Conservation (phyloP, 2,329 filamentous ascomycete genomes). For the Pseudogymnoascus sp. region DNA sequence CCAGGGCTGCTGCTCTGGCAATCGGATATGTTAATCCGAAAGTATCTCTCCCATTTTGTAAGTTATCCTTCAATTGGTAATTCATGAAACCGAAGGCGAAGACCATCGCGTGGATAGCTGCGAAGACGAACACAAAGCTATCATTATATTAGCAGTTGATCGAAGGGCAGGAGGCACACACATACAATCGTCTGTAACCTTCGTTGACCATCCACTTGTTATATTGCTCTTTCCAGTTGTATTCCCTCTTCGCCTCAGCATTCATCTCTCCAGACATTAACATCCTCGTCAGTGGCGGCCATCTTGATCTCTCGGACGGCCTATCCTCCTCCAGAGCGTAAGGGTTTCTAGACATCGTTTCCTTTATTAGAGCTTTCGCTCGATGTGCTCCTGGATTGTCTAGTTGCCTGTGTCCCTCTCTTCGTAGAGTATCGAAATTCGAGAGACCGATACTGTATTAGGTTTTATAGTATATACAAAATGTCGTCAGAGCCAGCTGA, state of each 20-base stretch:
- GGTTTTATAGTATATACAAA: conserved; percentile 4
- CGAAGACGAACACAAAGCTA: conserved; percentile 71
- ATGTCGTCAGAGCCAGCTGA: conserved; percentile 6
- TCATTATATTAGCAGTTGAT: conserved; percentile 21
- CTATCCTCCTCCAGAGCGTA: conserved; percentile 27
- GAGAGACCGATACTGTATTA: background rate
- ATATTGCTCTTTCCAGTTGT: conserved; percentile 64
- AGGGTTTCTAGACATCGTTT: conserved; percentile 1
- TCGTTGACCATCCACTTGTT: conserved; percentile 88
- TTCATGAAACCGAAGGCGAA: conserved; percentile 76
- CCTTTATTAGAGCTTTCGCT: conserved; percentile 11
- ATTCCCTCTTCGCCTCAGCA: conserved; percentile 60
- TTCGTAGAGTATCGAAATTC: background rate
- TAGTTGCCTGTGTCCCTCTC: background rate
- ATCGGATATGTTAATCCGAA: conserved; percentile 73
- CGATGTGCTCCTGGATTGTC: conserved; percentile 15
- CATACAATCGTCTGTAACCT: conserved; percentile 71
- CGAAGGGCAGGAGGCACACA: conserved; percentile 20
- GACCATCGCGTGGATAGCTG: conserved; percentile 65
- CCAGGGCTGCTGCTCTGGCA: conserved; percentile 66
- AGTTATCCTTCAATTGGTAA: conserved; percentile 69
- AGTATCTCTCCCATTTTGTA: conserved; percentile 55
- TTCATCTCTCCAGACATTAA: conserved; percentile 77
- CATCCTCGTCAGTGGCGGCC: conserved; percentile 76
- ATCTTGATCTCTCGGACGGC: conserved; percentile 66